Evolutionary conservation across 208 protist species (phyloP), one percentile per base, ranked within the genome.

Genomic region (Wallacemonas sp.): DNA sequence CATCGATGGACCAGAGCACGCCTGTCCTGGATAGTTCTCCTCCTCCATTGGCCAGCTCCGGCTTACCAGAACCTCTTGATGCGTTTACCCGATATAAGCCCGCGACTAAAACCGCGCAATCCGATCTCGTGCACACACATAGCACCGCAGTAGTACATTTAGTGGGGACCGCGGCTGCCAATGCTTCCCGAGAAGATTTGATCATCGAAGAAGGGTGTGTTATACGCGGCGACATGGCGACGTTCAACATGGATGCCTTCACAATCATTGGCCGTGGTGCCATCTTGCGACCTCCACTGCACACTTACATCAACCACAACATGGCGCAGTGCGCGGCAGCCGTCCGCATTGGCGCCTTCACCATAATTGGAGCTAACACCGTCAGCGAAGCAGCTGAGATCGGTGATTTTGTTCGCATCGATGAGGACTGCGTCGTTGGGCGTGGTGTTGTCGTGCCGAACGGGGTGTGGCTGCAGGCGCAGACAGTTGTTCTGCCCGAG

Each of bases 341-440:
- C 14, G 69, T 92, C 21, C 46, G 4, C 2, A 66, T 90, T 17
- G 86, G 80, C 5, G 64, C 70, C n/a, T 80, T 80, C 56, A 67
- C 64, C 26, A 61, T 73, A 24, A 76, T 92, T 53, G 86, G 86
- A n/a, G 44, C 44, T 19, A 62, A 72, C 55, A 69, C 72, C 9
- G 77, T 90, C 12, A 83, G 82, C 66, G 86, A 92, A 60, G 86
- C 78, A 0, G 59, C 71, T 39, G 68, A 73, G 6, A 55, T 92
- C 5, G 79, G 82, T 19, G 44, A 69, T 34, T 77, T 85, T 61
- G 86, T 84, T 24, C 72, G 77, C 22, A 70, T 91, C 47, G 84
- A 91, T 49, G 76, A 80, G 19, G 49, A 75, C 45, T 91, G 78
- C 28, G 80, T 86, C 17, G 73, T 92, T 51, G 70, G 76, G 6